Base-by-base conservation (phyloP, 495 filamentous ascomycete genomes). In the Xylaria palmicola region DNA sequence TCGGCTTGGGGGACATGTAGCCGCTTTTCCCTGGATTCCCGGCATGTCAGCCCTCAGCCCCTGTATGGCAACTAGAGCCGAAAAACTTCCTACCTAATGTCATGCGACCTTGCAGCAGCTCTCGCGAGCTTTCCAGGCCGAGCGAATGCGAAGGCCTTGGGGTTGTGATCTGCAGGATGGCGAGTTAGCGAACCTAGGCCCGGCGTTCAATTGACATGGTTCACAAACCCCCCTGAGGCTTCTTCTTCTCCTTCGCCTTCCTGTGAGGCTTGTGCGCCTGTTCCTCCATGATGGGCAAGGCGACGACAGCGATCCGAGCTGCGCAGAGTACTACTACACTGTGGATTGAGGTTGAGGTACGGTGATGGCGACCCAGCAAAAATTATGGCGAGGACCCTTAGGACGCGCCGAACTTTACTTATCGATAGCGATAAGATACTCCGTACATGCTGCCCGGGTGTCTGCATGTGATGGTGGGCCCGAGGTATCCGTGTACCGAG, bases 1-100 rank as follows among this genome's bases (percentile, higher is more conserved):
- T 98, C 94, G 71, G 98, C 88, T 63, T 95, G 87, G 32, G 94
- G 94, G 13, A 98, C 94, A 83, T 98, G 94, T 20, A 97, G 79
- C 34, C 93, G 83, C 75, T 96, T 98, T 77, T 98, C 94, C 83
- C 90, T 93, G 73, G 96, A 85, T 88, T 93, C 69, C 44, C 30
- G 24, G 36, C 26, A 59, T 51, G 64, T 40, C 40, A 27, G 17
- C n/a, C n/a, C n/a, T n/a, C 4, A 32, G 29, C 6, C 40, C 6
- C 6, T 6, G 29, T 32, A 4, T 3, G 17, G 24, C 5, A 6
- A 26, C 6, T 13, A 2, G n/a, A 45, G 43, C 84, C 19, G 6
- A 10, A 15, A 27, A 9, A 30, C 20, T 3, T 1, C 48, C 47
- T 61, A 61, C 59, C 40, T 54, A 82, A 93, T 91, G 88, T 98